Percentiles rank a stretch among this genome's conserved stretches.
phyloP scores from a whole-genome alignment of 768 basidiomycete genomes.

The Tricholoma matsutake region DNA sequence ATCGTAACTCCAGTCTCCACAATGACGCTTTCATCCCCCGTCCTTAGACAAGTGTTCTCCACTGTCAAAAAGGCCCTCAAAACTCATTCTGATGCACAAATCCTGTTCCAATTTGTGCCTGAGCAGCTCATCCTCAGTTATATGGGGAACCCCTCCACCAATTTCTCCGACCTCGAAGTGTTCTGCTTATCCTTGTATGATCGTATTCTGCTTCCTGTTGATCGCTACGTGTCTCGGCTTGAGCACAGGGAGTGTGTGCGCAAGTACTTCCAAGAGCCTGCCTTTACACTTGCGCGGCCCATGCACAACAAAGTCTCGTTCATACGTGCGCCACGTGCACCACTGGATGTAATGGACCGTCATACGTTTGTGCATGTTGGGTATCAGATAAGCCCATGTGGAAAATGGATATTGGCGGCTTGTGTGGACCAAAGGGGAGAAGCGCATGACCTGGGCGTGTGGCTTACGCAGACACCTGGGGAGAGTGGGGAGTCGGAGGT shows the following conservation, averaged over 20 bases:
- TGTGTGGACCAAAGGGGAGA: conserved; percentile 81
- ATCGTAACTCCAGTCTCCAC: conserved; percentile 58
- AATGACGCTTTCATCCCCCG: conserved; percentile 61
- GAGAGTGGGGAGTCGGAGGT: conserved; percentile 26
- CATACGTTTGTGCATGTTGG: conserved; percentile 70
- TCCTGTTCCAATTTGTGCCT: conserved; percentile 74
- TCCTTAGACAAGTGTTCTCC: conserved; percentile 67
- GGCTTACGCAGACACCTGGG: conserved; percentile 50
- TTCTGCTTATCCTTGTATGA: conserved; percentile 71
- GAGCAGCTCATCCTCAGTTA: conserved; percentile 53
- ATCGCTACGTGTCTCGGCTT: conserved; percentile 57
- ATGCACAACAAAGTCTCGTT: conserved; percentile 36
- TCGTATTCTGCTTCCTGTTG: conserved; percentile 58
- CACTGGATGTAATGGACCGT: conserved; percentile 43
- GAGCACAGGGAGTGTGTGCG: conserved; percentile 37
- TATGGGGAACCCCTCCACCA: conserved; percentile 41
- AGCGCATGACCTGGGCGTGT: conserved; percentile 63
- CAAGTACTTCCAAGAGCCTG: conserved; percentile 61
- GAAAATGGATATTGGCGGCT: conserved; percentile 75
- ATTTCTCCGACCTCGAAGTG: conserved; percentile 41
- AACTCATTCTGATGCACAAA: conserved; percentile 43
- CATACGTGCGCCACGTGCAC: conserved; percentile 31
- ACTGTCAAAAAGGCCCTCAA: conserved; percentile 56
- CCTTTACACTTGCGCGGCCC: conserved; percentile 59
- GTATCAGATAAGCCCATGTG: conserved; percentile 61